Evolutionary conservation across 1,139 yeast genomes (phyloP), one percentile per base, ranked within the genome.

Genomic region (Candida sp.): DNA sequence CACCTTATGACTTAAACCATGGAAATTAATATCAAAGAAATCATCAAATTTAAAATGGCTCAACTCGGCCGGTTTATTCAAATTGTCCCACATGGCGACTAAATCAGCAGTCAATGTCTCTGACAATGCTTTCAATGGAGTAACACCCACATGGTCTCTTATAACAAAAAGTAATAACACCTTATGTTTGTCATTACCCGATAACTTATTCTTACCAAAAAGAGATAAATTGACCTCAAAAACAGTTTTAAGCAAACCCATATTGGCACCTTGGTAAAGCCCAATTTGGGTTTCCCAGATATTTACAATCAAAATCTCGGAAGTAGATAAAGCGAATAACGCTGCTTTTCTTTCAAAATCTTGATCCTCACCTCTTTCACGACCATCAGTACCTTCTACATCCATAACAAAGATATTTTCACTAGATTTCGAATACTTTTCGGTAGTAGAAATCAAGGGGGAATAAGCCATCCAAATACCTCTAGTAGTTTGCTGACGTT

Each of bases 211-310:
- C 45, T 63, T 60, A 12, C 78, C 87, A 63, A 93, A 93, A 36
- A 95, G 70, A 3, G 95, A 80, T 51, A 93, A 70, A 60, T 95
- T 93, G 32, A 93, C 99, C 60, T 93, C 99, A 67, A 93, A 91
- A 4, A 93, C 99, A 0, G 99, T 93, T 60, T 90, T 91, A 53
- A 93, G 74, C 42, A 93, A 69, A 1, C 95, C 99, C 97, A 93
- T 87, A 58, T 93, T 93, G 22, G 98, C 97, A 40, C 99, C 99
- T 61, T 93, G 98, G 60, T 93, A 93, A 42, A 95, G 73, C 4
- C 99, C 99, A 44, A 93, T 91, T 62, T 93, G 99, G 53, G 89
- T 87, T 63, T 93, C 99, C 98, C 99, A 93, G 61, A 93, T 82
- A 63, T 93, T 93, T 43, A 93, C 85, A 49, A 93, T 90, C 55